A percentile compares a stretch with the other conserved stretches of the same genome.
phyloP scores from a whole-genome alignment of 73 alveolate genomes.

The Paramecium bursaria region DNA sequence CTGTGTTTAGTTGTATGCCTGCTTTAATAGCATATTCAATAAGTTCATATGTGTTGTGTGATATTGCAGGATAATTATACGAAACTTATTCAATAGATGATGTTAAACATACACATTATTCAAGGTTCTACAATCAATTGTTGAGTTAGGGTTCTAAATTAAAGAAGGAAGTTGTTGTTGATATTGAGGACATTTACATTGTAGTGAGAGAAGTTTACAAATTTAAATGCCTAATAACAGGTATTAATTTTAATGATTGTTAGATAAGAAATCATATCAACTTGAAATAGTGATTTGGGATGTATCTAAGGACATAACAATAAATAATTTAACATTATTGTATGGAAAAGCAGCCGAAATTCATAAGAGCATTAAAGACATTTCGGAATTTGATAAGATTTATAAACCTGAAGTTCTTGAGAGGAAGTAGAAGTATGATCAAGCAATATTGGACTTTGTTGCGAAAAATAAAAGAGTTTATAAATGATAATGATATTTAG shows the following conservation, averaged over 20 bases:
- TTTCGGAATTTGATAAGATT: too few species aligned
- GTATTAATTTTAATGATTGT: not conserved
- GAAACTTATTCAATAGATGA: constrained; percentile 35
- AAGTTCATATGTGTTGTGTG: constrained; percentile 73
- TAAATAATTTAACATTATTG: not conserved
- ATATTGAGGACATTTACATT: constrained; percentile 9
- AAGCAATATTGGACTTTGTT: too few species aligned
- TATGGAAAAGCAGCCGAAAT: not conserved
- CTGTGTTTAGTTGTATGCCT: constrained; percentile 90
- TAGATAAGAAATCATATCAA: too few species aligned
- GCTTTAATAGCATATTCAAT: constrained; percentile 84
- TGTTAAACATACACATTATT: constrained; percentile 13
- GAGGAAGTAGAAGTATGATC: too few species aligned
- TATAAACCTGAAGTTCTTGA: too few species aligned
- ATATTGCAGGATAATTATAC: constrained; percentile 57
- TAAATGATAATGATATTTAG: too few species aligned
- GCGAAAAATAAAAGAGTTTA: too few species aligned
- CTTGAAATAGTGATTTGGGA: not conserved
- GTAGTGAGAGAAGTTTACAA: constrained; percentile 39
- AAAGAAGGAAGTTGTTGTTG: constrained; percentile 10
- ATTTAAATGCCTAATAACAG: not conserved
- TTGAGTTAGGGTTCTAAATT: not conserved
- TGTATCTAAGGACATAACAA: not conserved
- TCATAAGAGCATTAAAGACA: too few species aligned
- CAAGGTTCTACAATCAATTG: not conserved